These are phyloP conservation scores for Lipomyces yamanashiensis DNA, from an alignment of 805 yeast genomes.

Conservation along the genomic window DNA sequence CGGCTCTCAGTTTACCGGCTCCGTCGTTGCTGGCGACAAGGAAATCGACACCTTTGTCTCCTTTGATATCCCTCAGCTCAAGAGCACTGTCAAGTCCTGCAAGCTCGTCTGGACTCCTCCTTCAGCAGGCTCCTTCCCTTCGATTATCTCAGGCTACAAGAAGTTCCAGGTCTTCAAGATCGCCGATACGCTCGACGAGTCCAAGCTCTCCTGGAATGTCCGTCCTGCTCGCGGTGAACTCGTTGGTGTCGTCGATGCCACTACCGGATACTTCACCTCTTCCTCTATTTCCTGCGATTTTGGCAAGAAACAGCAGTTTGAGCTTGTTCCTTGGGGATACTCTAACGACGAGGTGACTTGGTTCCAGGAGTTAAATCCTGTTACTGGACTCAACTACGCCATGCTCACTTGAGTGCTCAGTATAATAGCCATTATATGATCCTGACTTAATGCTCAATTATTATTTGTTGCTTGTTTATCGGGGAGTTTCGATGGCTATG, in stretches of 20 bases:
- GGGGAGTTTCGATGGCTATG: too few relatives aligned
- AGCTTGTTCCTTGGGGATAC: conserved; percentile 22
- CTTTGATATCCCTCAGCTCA: conserved; percentile 29
- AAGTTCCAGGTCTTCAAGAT: conserved; percentile 20
- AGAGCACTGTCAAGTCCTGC: conserved; percentile 21
- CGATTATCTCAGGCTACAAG: conserved; percentile 28
- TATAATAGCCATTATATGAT: too few relatives aligned
- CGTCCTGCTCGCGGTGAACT: conserved; percentile 29
- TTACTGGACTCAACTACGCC: conserved; percentile 28
- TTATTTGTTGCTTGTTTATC: too few relatives aligned
- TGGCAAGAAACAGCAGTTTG: conserved; percentile 34
- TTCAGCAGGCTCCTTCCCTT: conserved; percentile 27
- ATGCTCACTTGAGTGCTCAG: conserved; percentile 6
- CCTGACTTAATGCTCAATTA: too few relatives aligned
- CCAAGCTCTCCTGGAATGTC: conserved; percentile 22
- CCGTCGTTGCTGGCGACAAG: conserved; percentile 9
- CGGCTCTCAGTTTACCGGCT: conserved; percentile 33
- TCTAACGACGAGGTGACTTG: conserved; percentile 21
- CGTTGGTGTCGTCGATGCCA: conserved; percentile 28
- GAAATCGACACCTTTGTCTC: conserved; percentile 30
- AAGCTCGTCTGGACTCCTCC: conserved; percentile 34
- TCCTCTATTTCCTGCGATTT: conserved; percentile 30
- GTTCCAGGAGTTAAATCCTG: conserved; percentile 29
- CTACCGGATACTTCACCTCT: conserved; percentile 27
- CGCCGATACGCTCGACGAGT: conserved; percentile 15